Evolutionary conservation across 2,329 filamentous ascomycete genomes (phyloP).

Genomic region (Amylocarpus encephaloides): DNA sequence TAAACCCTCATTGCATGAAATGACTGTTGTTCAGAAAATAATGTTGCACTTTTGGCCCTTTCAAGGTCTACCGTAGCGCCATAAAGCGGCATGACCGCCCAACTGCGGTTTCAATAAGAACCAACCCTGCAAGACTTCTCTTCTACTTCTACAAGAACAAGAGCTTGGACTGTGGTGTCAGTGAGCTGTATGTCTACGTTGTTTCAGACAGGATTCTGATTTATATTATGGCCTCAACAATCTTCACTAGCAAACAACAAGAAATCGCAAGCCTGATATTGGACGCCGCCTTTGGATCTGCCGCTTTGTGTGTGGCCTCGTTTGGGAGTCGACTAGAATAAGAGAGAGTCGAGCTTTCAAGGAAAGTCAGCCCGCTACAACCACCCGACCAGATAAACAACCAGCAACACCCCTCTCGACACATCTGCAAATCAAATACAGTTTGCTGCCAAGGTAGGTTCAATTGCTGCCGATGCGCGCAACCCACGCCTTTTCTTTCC

Average conservation of each 20-base stretch:
- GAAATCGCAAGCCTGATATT: background rate
- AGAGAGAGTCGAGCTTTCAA: background rate
- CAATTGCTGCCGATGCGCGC: slow-evolving; percentile 16
- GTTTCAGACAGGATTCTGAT: too few species aligned
- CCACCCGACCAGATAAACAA: slow-evolving; percentile 1
- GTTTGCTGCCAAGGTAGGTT: slow-evolving; percentile 22
- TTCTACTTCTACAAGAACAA: too few species aligned
- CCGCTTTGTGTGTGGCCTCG: background rate
- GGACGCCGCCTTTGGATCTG: background rate
- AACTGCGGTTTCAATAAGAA: background rate
- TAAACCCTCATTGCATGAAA: background rate
- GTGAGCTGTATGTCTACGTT: too few species aligned
- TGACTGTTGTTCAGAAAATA: slow-evolving; percentile 13
- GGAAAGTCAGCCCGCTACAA: slow-evolving; percentile 2
- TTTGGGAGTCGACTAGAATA: slow-evolving; percentile 4
- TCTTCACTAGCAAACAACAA: too few species aligned
- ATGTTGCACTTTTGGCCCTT: slow-evolving; percentile 5
- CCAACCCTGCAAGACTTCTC: too few species aligned
- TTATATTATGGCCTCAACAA: too few species aligned
- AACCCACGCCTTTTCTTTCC: background rate
- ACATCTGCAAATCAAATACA: slow-evolving; percentile 2
- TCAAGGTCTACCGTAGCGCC: background rate
- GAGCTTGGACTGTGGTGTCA: too few species aligned
- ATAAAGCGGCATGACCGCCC: background rate
- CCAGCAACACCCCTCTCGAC: background rate